Percentiles rank a stretch among this genome's conserved stretches.
These are phyloP conservation scores for Primulina tabacum DNA, from an alignment of 257 asterid species.

Conservation along the genomic window DNA sequence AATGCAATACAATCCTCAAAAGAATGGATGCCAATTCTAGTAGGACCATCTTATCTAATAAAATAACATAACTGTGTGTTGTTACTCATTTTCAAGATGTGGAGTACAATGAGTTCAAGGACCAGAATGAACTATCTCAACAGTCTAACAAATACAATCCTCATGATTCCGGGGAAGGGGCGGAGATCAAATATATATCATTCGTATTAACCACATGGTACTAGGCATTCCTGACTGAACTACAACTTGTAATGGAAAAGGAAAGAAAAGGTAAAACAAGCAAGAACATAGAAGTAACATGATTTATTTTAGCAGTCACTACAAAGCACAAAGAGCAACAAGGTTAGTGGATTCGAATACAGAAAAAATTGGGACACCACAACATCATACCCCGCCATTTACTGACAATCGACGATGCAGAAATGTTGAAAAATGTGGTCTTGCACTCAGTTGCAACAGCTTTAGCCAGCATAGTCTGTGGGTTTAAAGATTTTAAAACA, in stretches of 20 bases:
- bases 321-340: slow-evolving; percentile 7
- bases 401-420: slow-evolving; percentile 98
- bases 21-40: slow-evolving; percentile 10
- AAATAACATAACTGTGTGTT: background rate
- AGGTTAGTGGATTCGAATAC: slow-evolving; percentile 14
- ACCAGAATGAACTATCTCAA: slow-evolving; percentile 1
- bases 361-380: slow-evolving; percentile 11
- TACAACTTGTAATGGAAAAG: slow-evolving; percentile 12
- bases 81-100: slow-evolving; percentile 12
- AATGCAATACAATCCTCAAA: background rate
- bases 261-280: slow-evolving; percentile 4
- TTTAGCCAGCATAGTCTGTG: slow-evolving; percentile 98
- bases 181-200: slow-evolving; percentile 11
- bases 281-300: background rate
- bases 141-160: slow-evolving; percentile 7
- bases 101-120: slow-evolving; percentile 8
- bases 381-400: slow-evolving; percentile 93
- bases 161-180: slow-evolving; percentile 7
- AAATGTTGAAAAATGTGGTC: slow-evolving; percentile 95
- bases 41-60: slow-evolving; percentile 10
- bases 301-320: background rate
- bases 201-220: slow-evolving; percentile 10
- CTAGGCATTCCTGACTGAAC: background rate
- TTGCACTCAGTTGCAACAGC: slow-evolving; percentile 99
- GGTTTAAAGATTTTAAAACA: slow-evolving; percentile 12